A percentile compares a stretch with the other conserved stretches of the same genome.
These are phyloP conservation scores for Penicillium arizonense DNA, from an alignment of 495 filamentous ascomycete genomes.

Conservation along the genomic window DNA sequence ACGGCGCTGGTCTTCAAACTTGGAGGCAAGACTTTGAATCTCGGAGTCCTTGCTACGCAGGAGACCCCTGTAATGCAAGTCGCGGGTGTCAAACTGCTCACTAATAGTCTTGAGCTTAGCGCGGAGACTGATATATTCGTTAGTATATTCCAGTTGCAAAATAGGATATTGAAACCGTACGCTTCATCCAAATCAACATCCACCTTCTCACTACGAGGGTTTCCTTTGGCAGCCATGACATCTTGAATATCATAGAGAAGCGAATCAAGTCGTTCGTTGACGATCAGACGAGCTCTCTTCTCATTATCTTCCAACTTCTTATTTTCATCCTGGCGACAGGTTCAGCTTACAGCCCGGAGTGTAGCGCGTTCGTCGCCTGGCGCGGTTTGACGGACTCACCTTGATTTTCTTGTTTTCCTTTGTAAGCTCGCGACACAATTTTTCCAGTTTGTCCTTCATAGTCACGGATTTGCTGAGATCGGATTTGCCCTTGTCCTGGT, in stretches of 20 bases:
- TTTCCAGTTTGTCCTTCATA: slow-evolving; percentile 93
- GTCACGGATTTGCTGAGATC: slow-evolving; percentile 84
- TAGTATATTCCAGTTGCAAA: slow-evolving; percentile 1
- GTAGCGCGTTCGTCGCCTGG: background rate
- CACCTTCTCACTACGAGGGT: slow-evolving; percentile 67
- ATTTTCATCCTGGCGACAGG: slow-evolving; percentile 74
- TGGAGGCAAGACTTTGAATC: slow-evolving; percentile 82
- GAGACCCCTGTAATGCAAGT: slow-evolving; percentile 84
- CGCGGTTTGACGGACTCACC: slow-evolving; percentile 46
- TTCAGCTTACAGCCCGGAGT: background rate
- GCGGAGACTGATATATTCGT: slow-evolving; percentile 62
- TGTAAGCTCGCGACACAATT: slow-evolving; percentile 86
- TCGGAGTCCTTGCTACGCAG: slow-evolving; percentile 95
- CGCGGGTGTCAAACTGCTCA: slow-evolving; percentile 93
- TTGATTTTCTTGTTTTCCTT: slow-evolving; percentile 97
- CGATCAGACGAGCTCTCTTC: slow-evolving; percentile 73
- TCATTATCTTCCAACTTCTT: slow-evolving; percentile 82
- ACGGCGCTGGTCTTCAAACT: slow-evolving; percentile 86
- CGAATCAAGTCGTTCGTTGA: slow-evolving; percentile 77
- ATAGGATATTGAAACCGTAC: slow-evolving; percentile 46
- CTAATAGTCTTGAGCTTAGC: slow-evolving; percentile 88
- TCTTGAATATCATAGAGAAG: slow-evolving; percentile 79
- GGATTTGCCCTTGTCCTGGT: slow-evolving; percentile 82
- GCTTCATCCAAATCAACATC: slow-evolving; percentile 84
- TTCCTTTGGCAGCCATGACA: slow-evolving; percentile 74